Evolutionary conservation across 441 rosid species (phyloP), one percentile per base, ranked within the genome.

Genomic region (Hypseocharis bilobata): DNA sequence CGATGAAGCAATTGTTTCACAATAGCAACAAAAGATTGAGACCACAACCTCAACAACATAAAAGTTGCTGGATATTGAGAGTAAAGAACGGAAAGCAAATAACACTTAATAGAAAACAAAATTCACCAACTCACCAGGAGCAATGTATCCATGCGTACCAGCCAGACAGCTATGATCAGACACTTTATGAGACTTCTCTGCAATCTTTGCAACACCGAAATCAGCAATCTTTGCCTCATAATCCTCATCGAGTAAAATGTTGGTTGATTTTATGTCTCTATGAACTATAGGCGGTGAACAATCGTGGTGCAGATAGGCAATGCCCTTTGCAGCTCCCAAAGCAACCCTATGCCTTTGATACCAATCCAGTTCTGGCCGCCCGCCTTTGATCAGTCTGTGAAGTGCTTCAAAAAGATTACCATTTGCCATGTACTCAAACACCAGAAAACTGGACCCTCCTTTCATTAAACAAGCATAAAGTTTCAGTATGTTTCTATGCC

Each of bases 121-220:
- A n/a, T n/a, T n/a, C n/a, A n/a, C n/a, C 38, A 65, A 76, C 85
- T 86, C 63, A 86, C 96, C 96, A 0, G 98, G 98, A 59, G 96
- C 96, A 69, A 92, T 85, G 65, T 89, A 92, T 23, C 98, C 96
- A 68, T 80, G 83, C 67, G 98, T 92, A 23, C 98, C 96, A 22
- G 92, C 89, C 49, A 89, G 70, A 58, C 80, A 65, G 70, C 83
- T 86, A 66, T 72, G 76, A 36, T 84, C 83, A 6, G 71, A 75
- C 17, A 79, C 88, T 44, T 70, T 65, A 0, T 17, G 58, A 27
- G 83, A 73, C 57, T 73, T 82, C 34, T 83, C 88, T 1, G 82
- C 87, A 45, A 83, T 75, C 83, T 86, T 89, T 7, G 98, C 94
- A 4, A 85, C 77, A 36, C 98, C 96, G 59, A 92, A 89, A 76